Percentiles rank a stretch among this genome's conserved stretches.
These are phyloP conservation scores for Nemania abortiva DNA, from an alignment of 2,329 filamentous ascomycete genomes.

Conservation along the genomic window DNA sequence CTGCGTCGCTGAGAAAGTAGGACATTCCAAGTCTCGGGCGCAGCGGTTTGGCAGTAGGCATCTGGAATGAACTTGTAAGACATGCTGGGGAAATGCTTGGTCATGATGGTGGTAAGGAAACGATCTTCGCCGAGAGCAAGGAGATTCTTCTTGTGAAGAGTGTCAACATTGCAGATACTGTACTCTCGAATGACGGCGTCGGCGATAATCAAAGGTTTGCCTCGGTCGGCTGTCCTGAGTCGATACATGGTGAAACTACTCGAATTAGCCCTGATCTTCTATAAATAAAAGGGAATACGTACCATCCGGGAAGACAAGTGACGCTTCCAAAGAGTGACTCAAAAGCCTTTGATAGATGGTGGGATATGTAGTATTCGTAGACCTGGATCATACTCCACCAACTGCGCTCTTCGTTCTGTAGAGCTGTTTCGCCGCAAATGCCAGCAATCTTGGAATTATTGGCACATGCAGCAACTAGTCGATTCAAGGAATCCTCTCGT, in stretches of 20 bases:
- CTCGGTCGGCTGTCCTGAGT: conserved; percentile 91
- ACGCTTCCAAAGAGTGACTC: conserved; percentile 98
- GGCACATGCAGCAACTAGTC: conserved; percentile 90
- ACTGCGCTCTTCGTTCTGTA: conserved; percentile 93
- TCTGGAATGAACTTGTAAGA: conserved; percentile 96
- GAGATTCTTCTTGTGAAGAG: conserved; percentile 89
- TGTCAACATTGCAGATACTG: conserved; percentile 89
- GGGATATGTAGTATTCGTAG: conserved; percentile 99
- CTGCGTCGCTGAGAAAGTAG: conserved; percentile 96
- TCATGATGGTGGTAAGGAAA: conserved; percentile 95
- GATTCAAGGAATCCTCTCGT: conserved; percentile 89
- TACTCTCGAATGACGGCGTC: conserved; percentile 91
- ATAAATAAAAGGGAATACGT: conserved; percentile 57
- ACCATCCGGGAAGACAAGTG: conserved; percentile 99
- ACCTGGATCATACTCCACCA: conserved; percentile 99
- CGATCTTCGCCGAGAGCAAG: conserved; percentile 85
- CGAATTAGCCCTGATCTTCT: conserved; percentile 51
- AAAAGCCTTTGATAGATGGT: conserved; percentile 96
- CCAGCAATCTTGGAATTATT: conserved; percentile 96
- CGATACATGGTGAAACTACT: conserved; percentile 98
- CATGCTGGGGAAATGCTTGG: conserved; percentile 95
- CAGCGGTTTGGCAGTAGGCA: conserved; percentile 92
- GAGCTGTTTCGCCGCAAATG: conserved; percentile 95
- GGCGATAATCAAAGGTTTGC: conserved; percentile 92
- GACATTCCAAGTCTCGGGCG: conserved; percentile 93